These are phyloP conservation scores for Epichloe festucae DNA, from an alignment of 2,329 filamentous ascomycete genomes.

Conservation along the genomic window DNA sequence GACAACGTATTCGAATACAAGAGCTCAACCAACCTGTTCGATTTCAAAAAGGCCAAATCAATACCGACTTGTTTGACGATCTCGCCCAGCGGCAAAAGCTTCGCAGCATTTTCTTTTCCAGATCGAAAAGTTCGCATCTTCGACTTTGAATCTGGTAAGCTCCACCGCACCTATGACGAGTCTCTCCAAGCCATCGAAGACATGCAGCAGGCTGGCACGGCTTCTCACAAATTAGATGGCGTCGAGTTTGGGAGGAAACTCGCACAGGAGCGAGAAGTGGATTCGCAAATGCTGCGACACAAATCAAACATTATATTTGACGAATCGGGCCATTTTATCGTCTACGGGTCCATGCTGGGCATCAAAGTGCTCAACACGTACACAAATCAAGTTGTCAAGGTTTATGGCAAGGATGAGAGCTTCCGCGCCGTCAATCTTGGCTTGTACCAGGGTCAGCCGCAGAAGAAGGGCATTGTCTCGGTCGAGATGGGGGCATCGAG, in stretches of 20 bases:
- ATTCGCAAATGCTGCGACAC: constrained; percentile 51
- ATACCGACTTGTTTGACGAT: constrained; percentile 70
- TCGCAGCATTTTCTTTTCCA: constrained; percentile 81
- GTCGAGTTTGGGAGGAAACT: constrained; percentile 85
- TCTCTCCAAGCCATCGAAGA: constrained; percentile 79
- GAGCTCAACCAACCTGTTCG: constrained; percentile 85
- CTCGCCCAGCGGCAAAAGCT: constrained; percentile 78
- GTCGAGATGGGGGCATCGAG: constrained; percentile 93
- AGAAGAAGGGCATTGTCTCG: constrained; percentile 86
- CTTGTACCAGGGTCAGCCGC: constrained; percentile 87
- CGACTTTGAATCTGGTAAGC: constrained; percentile 77
- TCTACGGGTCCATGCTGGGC: constrained; percentile 86
- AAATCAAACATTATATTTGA: constrained; percentile 87
- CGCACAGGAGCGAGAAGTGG: constrained; percentile 75
- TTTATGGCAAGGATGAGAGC: constrained; percentile 82
- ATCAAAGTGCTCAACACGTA: constrained; percentile 93
- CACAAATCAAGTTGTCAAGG: constrained; percentile 81
- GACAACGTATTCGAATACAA: constrained; percentile 87
- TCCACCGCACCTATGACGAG: constrained; percentile 90
- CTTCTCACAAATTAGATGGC: constrained; percentile 67
- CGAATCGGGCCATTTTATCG: constrained; percentile 86
- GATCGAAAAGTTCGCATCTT: constrained; percentile 90
- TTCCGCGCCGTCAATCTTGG: constrained; percentile 72
- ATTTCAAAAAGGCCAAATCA: constrained; percentile 96
- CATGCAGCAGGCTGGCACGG: constrained; percentile 90